phyloP scores from a whole-genome alignment of 2,329 filamentous ascomycete species.

The Colletotrichum coccodes region DNA sequence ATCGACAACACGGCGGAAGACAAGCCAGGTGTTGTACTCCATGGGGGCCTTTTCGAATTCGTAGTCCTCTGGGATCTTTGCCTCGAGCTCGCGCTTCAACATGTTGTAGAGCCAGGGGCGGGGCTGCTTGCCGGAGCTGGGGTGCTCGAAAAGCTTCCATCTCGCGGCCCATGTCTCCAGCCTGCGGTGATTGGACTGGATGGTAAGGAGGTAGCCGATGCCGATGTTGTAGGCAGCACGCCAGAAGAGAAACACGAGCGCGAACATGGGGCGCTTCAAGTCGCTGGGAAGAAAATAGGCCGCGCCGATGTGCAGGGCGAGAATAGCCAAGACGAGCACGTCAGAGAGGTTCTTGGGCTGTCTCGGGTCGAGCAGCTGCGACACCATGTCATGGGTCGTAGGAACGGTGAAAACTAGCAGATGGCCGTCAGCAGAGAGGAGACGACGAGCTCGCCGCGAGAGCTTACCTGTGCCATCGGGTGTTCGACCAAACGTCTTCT shows the following conservation, averaged over 20 bases:
- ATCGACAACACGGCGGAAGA: constrained; percentile 95
- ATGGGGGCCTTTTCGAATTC: constrained; percentile 91
- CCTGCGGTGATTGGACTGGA: constrained; percentile 89
- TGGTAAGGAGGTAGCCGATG: constrained; percentile 88
- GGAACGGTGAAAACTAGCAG: constrained; percentile 92
- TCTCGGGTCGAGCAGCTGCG: constrained; percentile 91
- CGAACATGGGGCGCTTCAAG: constrained; percentile 81
- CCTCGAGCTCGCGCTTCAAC: constrained; percentile 89
- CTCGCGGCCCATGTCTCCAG: constrained; percentile 89
- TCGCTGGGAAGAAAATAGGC: constrained; percentile 78
- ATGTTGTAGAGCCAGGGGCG: constrained; percentile 84
- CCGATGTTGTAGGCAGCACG: constrained; percentile 91
- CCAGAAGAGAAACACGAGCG: constrained; percentile 90
- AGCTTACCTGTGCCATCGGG: constrained; percentile 87
- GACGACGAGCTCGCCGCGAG: not conserved
- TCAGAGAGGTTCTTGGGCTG: constrained; percentile 97
- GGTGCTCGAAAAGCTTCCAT: constrained; percentile 86
- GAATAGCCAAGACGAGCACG: constrained; percentile 79
- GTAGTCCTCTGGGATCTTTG: constrained; percentile 95
- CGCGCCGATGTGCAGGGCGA: constrained; percentile 78
- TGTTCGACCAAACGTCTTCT: constrained; percentile 91
- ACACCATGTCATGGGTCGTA: constrained; percentile 98
- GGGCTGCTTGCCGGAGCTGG: constrained; percentile 82
- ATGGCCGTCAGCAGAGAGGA: not conserved
- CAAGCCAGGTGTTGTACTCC: constrained; percentile 99